phyloP scores from a whole-genome alignment of 1,139 yeast genomes.

The Meyerozyma smithsonii region DNA sequence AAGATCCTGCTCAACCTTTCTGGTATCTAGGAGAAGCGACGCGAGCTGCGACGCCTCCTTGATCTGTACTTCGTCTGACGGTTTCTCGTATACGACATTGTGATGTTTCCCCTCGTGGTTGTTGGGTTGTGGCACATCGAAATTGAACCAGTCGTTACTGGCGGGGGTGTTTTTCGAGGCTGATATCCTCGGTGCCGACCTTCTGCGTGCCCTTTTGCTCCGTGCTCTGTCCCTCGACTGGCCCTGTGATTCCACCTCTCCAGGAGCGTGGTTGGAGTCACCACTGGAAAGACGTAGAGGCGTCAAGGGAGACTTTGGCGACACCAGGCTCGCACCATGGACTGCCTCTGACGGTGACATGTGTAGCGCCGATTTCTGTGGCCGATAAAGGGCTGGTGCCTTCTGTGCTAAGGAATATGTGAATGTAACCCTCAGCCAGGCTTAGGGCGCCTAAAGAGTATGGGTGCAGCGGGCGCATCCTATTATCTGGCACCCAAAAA shows the following conservation, averaged over 20 bases:
- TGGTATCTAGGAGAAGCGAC: slow-evolving; percentile 37
- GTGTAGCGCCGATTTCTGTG: slow-evolving; percentile 3
- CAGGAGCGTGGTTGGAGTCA: neutral
- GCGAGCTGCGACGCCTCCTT: slow-evolving; percentile 43
- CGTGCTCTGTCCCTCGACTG: neutral
- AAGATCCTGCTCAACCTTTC: slow-evolving; percentile 38
- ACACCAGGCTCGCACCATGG: neutral
- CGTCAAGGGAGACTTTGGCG: slow-evolving; percentile 6
- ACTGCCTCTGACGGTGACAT: neutral
- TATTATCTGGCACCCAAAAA: neutral
- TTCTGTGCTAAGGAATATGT: too few relatives aligned
- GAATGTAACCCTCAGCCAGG: slow-evolving; percentile 6
- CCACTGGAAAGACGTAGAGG: slow-evolving; percentile 7
- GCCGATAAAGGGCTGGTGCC: too few relatives aligned
- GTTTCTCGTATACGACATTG: too few relatives aligned
- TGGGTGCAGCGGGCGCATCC: neutral
- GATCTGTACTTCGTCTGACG: slow-evolving; percentile 10
- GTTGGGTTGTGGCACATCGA: slow-evolving; percentile 4
- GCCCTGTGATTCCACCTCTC: neutral
- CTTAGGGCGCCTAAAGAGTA: slow-evolving; percentile 4
- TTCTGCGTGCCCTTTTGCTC: neutral
- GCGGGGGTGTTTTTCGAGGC: neutral
- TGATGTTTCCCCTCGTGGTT: neutral
- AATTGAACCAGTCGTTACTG: slow-evolving; percentile 7
- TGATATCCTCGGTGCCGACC: neutral